Evolutionary conservation across 164 flowering plant species (phyloP).

Genomic region (Cinnamomum micranthum): DNA sequence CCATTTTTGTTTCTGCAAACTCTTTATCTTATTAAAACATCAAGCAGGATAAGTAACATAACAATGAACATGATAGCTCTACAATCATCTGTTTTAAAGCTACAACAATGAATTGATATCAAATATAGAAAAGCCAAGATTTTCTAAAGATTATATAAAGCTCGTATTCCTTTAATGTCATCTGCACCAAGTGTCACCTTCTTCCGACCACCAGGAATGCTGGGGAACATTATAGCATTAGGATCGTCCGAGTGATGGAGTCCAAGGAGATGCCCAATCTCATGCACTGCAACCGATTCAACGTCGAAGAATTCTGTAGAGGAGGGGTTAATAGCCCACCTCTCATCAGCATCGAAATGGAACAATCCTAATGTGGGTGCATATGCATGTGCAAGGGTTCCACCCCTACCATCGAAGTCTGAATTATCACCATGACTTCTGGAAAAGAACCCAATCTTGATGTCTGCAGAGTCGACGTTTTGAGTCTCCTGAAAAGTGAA

Average conservation of each 20-base stretch:
- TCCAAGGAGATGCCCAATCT: slow-evolving; percentile 84
- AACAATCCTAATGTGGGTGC: slow-evolving; percentile 3
- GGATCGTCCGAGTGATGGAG: slow-evolving; percentile 60
- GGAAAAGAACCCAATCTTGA: slow-evolving; percentile 50
- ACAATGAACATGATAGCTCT: no score
- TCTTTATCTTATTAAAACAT: no score
- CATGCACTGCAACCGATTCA: slow-evolving; percentile 82
- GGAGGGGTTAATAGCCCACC: slow-evolving; percentile 20
- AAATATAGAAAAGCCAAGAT: background rate
- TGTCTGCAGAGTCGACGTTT: slow-evolving; percentile 31
- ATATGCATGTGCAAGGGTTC: slow-evolving; percentile 6
- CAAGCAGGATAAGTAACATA: no score
- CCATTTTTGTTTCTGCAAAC: no score
- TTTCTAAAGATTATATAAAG: slow-evolving; percentile 28
- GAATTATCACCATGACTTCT: slow-evolving; percentile 46
- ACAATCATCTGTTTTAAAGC: no score
- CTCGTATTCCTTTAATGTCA: slow-evolving; percentile 60
- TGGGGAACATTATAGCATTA: slow-evolving; percentile 76
- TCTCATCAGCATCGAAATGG: slow-evolving; percentile 10
- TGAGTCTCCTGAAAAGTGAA: slow-evolving; percentile 33
- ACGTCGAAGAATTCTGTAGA: slow-evolving; percentile 45
- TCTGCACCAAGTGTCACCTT: slow-evolving; percentile 53
- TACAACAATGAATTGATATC: background rate
- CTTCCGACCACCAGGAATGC: slow-evolving; percentile 39
- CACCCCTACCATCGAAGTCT: slow-evolving; percentile 64